Base-by-base conservation (phyloP, 2,329 filamentous ascomycete species). In the Penicillium sp. region DNA sequence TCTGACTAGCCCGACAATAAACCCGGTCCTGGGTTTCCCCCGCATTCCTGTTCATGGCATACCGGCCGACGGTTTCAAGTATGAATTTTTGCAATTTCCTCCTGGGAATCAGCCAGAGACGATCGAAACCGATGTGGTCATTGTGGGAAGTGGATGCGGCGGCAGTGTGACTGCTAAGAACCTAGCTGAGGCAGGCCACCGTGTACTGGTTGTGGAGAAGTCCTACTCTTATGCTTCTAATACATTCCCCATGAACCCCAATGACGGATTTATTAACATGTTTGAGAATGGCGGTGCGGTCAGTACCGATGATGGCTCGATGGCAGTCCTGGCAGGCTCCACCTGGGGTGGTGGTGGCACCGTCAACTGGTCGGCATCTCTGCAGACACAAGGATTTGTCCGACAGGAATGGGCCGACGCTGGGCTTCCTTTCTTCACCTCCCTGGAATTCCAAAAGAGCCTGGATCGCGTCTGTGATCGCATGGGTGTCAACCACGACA, bases 271-370 rank as follows among this genome's bases (percentile, higher is more conserved):
- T 37, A 68, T 76, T 6, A 81, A 87, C 60, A 74, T 95, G 25
- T 93, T 81, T 60, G 87, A 90, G 59, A 82, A 81, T 53, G 80
- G 80, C 18, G 87, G 86, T 7, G 67, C 81, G 14, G 60, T 79
- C 4, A 61, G 77, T 58, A 75, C 76, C 53, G 75, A 86, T 52
- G 79, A 87, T 61, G 73, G 74, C 10, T 78, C 79, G 5, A 74
- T 85, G 28, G 79, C 73, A 13, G 68, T 92, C 11, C 66, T 88
- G 2, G 81, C 86, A 0, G 91, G 88, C 1, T 80, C 82, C 48
- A 81, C 81, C 28, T 95, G 87, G 82, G 91, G 91, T 27, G 91
- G 91, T 35, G 91, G 91, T 47, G 90, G 90, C 5, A 89, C 88
- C 0, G 72, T 95, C 60, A 96, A 96, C 69, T 96, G 90, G 90